Evolutionary conservation across 352 stramenopile genomes (phyloP).

Genomic region (Phytophthora crassamura): DNA sequence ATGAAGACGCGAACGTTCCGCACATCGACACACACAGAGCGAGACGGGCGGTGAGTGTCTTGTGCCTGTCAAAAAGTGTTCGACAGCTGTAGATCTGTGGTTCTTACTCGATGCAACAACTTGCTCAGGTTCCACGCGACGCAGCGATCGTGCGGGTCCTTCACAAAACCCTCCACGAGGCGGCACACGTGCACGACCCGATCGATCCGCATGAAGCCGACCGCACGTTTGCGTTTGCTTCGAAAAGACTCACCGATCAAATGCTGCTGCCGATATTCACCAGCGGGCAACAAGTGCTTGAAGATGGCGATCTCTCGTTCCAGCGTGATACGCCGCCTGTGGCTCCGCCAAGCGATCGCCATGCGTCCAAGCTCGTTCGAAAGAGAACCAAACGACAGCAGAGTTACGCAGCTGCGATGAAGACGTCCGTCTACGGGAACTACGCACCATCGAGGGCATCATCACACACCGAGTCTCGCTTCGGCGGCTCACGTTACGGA

Average conservation of each 20-base stretch:
- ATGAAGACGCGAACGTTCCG: background rate
- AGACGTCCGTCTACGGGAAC: constrained; percentile 22
- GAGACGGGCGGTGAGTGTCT: constrained; percentile 17
- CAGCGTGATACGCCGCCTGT: constrained; percentile 21
- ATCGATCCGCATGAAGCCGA: constrained; percentile 29
- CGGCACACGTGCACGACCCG: constrained; percentile 22
- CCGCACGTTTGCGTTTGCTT: constrained; percentile 28
- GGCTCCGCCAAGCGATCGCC: constrained; percentile 25
- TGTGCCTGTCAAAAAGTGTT: too few relatives aligned
- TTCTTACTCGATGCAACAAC: too few relatives aligned
- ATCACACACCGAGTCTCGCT: constrained; percentile 40
- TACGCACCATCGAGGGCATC: constrained; percentile 43
- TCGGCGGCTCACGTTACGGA: constrained; percentile 43
- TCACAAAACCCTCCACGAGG: constrained; percentile 10
- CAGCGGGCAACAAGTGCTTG: constrained; percentile 6
- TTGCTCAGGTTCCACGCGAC: constrained; percentile 22
- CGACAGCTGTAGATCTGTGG: too few relatives aligned
- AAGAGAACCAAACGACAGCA: constrained; percentile 32
- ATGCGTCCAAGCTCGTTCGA: constrained; percentile 26
- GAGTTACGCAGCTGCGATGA: constrained; percentile 17
- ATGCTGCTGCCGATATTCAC: constrained; percentile 34
- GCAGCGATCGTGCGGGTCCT: constrained; percentile 12
- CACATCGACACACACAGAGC: constrained; percentile 10
- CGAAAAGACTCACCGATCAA: constrained; percentile 24
- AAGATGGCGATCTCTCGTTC: constrained; percentile 27